Evolutionary conservation across 1,284 basidiomycete species (phyloP).

Genomic region (Rhizopogon hawkerae): DNA sequence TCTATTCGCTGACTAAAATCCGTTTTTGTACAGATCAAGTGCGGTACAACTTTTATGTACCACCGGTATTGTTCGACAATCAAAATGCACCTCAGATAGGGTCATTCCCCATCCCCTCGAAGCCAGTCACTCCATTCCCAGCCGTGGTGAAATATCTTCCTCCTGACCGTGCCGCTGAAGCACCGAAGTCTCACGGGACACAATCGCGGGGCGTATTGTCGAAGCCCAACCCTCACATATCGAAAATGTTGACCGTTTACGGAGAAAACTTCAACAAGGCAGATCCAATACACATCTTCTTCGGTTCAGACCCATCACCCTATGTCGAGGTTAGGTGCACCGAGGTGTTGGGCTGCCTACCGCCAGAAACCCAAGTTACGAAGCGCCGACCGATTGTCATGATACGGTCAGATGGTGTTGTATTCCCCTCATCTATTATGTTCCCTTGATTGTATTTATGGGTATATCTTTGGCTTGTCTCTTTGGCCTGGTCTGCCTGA

Average conservation of each 20-base stretch:
- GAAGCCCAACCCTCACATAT: conserved; percentile 63
- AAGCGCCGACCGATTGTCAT: conserved; percentile 77
- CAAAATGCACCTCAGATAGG: conserved; percentile 56
- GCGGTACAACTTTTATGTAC: conserved; percentile 87
- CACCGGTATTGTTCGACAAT: conserved; percentile 73
- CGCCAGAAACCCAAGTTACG: conserved; percentile 53
- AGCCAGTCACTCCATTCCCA: conserved; percentile 83
- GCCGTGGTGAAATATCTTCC: conserved; percentile 77
- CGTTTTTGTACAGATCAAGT: conserved; percentile 56
- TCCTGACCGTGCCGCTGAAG: conserved; percentile 71
- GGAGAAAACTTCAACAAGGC: conserved; percentile 84
- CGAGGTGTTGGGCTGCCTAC: conserved; percentile 75
- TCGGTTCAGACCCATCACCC: conserved; percentile 78
- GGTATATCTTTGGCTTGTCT: conserved; percentile 10
- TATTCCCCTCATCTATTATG: conserved; percentile 81
- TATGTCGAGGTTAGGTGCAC: conserved; percentile 85
- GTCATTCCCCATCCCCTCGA: conserved; percentile 67
- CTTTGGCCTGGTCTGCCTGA: conserved; percentile 23
- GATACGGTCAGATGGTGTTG: conserved; percentile 81
- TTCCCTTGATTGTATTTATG: conserved; percentile 51
- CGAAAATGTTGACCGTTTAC: conserved; percentile 77
- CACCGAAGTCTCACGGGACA: conserved; percentile 57
- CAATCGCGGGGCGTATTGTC: conserved; percentile 56
- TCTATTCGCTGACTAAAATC: conserved; percentile 8
- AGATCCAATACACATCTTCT: conserved; percentile 76